Base-by-base conservation (phyloP, 1,284 basidiomycete species). In the Irpex sp. region DNA sequence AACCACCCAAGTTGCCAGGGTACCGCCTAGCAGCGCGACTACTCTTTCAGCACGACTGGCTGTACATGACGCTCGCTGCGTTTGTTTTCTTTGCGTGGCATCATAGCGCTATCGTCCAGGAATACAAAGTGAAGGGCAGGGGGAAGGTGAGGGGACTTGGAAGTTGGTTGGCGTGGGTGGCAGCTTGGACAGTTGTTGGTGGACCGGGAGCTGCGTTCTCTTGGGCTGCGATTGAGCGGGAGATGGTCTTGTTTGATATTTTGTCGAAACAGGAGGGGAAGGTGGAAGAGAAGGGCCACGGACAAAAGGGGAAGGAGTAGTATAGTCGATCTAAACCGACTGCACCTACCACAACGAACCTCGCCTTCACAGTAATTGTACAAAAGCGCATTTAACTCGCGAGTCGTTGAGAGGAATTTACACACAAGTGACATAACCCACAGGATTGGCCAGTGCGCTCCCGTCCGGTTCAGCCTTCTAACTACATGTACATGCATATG, bases 41-140 rank as follows among this genome's bases (percentile, higher is more conserved):
- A 9, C 58, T 65, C 5, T 65, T 65, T 55, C 61, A 62, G 56
- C 58, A 65, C 37, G 64, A 65, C 61, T 65, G 64, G 64, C 48
- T 65, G 8, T 57, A 55, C 1, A 55, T 63, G 61, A 65, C 64
- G 0, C 11, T 60, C 9, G 61, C 64, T 9, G 59, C 61, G 36
- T 36, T 54, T 5, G 37, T 60, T 2, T 65, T 65, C 58, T 65
- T 65, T n/a, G 61, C 54, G 9, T 59, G 61, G 51, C 26, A 40
- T 5, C 61, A 62, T 55, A 2, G 0, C 1, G 31, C 31, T 4
- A 34, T 34, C 5, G 17, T 31, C 2, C 11, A 15, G 9, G 34
- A 15, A 13, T 5, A 5, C 17, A 4, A 26, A 19, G 21, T 1
- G 1, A 19, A 8, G 17, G 11, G n/a, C 1, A 13, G 5, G 38